phyloP scores from a whole-genome alignment of 2,329 filamentous ascomycete species.

The Graphium sp. region DNA sequence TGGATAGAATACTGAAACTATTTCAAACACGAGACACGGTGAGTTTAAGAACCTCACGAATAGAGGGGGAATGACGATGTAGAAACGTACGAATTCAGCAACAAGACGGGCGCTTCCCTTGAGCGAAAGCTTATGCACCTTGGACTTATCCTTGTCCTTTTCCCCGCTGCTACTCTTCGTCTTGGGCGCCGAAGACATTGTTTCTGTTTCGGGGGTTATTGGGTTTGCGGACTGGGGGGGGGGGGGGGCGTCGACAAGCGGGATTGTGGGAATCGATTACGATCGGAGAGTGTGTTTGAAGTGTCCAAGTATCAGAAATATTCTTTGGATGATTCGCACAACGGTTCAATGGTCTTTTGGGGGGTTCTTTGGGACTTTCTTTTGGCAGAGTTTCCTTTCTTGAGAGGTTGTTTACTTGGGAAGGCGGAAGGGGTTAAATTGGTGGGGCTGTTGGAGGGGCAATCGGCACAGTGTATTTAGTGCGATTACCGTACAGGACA shows the following conservation, averaged over 20 bases:
- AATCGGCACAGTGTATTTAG: no score
- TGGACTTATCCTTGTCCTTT: constrained; percentile 51
- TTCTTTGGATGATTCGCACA: no score
- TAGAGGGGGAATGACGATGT: constrained; percentile 20
- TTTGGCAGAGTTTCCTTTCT: no score
- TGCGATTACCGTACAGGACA: no score
- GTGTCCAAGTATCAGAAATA: no score
- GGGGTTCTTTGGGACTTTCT: no score
- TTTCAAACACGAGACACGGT: neutral
- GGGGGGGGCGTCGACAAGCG: neutral
- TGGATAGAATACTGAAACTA: constrained; percentile 97
- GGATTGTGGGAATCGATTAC: neutral
- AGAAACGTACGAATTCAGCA: constrained; percentile 78
- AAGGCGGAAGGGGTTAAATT: no score
- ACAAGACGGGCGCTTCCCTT: constrained; percentile 76
- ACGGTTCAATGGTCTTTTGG: no score
- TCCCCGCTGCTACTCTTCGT: constrained; percentile 3
- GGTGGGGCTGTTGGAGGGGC: no score
- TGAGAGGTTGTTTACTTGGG: no score
- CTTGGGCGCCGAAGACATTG: constrained; percentile 1
- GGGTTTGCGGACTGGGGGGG: neutral
- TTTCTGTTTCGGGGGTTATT: neutral
- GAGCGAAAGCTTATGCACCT: constrained; percentile 86
- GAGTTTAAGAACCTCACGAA: neutral
- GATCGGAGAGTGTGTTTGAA: no score